Percentiles rank a stretch among this genome's conserved stretches.
phyloP scores from a whole-genome alignment of 2,329 filamentous ascomycete genomes.

The Canariomyces notabilis region DNA sequence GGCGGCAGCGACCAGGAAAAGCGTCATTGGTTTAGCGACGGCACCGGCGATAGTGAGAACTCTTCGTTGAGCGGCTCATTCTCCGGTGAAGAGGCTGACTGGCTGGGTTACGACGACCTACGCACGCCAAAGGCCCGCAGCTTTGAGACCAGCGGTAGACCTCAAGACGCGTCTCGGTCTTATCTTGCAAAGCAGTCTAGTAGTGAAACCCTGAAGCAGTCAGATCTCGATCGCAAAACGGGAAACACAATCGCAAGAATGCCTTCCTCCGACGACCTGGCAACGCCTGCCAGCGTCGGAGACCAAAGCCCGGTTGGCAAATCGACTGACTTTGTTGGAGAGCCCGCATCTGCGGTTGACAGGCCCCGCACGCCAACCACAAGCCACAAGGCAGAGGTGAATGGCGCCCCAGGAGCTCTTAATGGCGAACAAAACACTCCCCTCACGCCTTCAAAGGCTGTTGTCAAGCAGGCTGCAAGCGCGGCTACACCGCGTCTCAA shows the following conservation, averaged over 20 bases:
- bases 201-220: conserved; percentile 50
- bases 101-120: conserved; percentile 45
- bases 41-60: conserved; percentile 65
- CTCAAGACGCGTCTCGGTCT: conserved; percentile 29
- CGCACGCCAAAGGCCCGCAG: conserved; percentile 43
- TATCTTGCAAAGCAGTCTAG: conserved; percentile 48
- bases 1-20: conserved; percentile 63
- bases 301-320: conserved; percentile 13
- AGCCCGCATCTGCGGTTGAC: conserved; percentile 7
- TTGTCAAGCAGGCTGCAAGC: conserved; percentile 33
- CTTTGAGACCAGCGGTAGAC: conserved; percentile 28
- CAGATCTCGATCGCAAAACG: conserved; percentile 25
- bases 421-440: conserved; percentile 15
- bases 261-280: conserved; percentile 23
- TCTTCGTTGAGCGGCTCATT: conserved; percentile 68
- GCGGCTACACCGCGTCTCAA: conserved; percentile 52
- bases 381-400: conserved; percentile 28
- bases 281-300: conserved; percentile 13
- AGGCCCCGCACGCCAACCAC: conserved; percentile 31
- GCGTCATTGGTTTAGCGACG: conserved; percentile 80
- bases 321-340: neutral
- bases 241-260: conserved; percentile 21
- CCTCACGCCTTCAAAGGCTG: conserved; percentile 27
- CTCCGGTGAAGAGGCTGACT: conserved; percentile 43
- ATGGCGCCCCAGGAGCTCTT: conserved; percentile 25